Base-by-base conservation (phyloP, 164 flowering plant genomes). In the Aristolochia contorta region DNA sequence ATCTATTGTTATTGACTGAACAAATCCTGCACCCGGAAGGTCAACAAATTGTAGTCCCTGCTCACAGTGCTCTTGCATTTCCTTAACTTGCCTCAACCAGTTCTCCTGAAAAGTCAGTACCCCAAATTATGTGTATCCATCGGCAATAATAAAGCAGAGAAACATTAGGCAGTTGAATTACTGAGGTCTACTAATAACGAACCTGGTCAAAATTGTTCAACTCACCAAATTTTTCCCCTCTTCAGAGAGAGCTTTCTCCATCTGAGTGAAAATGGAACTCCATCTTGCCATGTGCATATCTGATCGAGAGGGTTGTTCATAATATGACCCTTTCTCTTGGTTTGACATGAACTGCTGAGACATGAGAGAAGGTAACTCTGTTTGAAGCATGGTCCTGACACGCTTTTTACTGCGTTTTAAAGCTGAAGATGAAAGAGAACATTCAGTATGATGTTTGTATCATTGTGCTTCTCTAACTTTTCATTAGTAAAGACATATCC, bases 191-290 rank as follows among this genome's bases (percentile, higher is more conserved):
- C 13, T 33, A 19, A 37, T 5, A 57, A 33, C 18, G 0, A 41
- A 15, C 77, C 87, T 67, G 14, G 43, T 10, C 30, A 12, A 19
- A 21, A 6, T 1, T 33, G 12, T 41, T 25, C 18, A 47, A 76
- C 91, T 78, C 65, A 90, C 98, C 46, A 93, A 75, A 58, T 82
- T 79, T 62, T 69, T 78, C 72, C 82, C 93, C 77, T 94, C 99
- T 66, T 89, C 96, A 45, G 71, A 33, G 43, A 94, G 95, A n/a
- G 84, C 63, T 43, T 70, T 78, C 33, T 85, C 91, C 97, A 91
- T 86, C 71, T 84, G 91, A 75, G 65, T 76, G 69, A 94, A 94
- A 69, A 89, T 66, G 10, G 67, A 27, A 37, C 43, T 78, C 96
- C 97, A 94, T 57, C 78, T 78, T 52, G 67, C 68, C 63, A 54